Percentiles rank a stretch among this genome's conserved stretches.
Evolutionary conservation across 768 basidiomycete species (phyloP).

Genomic region (Leccinellum albellum): DNA sequence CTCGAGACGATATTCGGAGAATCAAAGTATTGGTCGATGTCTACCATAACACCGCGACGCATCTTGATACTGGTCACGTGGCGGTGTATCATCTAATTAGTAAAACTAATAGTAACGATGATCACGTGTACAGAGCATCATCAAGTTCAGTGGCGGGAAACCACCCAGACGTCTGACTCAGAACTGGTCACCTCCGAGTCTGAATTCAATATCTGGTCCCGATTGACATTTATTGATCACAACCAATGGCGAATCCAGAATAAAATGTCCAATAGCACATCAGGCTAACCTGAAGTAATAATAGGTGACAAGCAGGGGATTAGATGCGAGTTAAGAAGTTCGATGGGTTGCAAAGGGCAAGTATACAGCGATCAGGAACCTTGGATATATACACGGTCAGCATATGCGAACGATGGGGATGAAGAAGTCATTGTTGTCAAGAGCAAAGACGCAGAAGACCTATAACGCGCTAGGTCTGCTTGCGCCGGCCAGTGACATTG

Average conservation of each 20-base stretch:
- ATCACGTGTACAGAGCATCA: too few relatives aligned
- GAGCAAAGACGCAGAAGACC: slow-evolving; percentile 7
- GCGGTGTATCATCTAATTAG: neutral
- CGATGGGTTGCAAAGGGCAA: slow-evolving; percentile 9
- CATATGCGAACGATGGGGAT: slow-evolving; percentile 18
- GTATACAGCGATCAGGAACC: slow-evolving; percentile 28
- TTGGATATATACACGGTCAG: slow-evolving; percentile 31
- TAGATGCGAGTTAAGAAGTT: slow-evolving; percentile 31
- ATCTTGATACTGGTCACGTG: neutral
- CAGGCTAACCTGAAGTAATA: slow-evolving; percentile 11
- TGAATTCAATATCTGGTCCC: too few relatives aligned
- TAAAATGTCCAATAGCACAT: slow-evolving; percentile 9
- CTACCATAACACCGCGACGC: neutral
- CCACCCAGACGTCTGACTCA: too few relatives aligned
- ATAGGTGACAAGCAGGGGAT: slow-evolving; percentile 22
- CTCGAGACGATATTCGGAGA: neutral
- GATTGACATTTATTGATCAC: neutral
- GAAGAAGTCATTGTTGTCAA: neutral
- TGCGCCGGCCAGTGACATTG: slow-evolving; percentile 27
- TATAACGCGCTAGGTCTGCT: slow-evolving; percentile 23
- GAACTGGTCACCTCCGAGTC: too few relatives aligned
- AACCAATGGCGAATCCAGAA: neutral
- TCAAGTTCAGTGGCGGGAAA: too few relatives aligned
- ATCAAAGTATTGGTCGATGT: neutral
- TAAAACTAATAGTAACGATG: too few relatives aligned